Evolutionary conservation across 345 rosid species (phyloP).

Genomic region (Eucalyptus coolabah): DNA sequence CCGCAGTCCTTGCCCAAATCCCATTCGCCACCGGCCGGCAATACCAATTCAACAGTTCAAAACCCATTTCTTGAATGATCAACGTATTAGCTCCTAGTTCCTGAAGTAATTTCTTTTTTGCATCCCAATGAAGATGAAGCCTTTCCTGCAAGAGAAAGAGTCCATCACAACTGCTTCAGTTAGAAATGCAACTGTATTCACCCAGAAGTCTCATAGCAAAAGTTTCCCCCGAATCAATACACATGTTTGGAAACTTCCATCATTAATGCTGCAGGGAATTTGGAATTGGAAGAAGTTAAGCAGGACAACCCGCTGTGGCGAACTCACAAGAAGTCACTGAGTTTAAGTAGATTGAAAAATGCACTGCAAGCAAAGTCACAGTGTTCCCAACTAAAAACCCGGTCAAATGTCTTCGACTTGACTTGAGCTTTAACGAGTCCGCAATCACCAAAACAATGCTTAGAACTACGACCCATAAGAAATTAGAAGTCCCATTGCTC

Average conservation of each 20-base stretch:
- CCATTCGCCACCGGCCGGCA: slow-evolving; percentile 65
- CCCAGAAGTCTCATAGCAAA: neutral
- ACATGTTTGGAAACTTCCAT: neutral
- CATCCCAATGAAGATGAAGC: neutral
- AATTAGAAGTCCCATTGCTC: neutral
- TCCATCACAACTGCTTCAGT: neutral
- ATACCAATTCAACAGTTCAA: slow-evolving; percentile 60
- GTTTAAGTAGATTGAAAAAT: neutral
- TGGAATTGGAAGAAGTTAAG: neutral
- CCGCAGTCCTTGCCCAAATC: slow-evolving; percentile 41
- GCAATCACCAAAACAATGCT: neutral
- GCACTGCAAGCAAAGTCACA: neutral
- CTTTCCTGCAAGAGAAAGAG: neutral
- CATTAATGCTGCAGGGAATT: neutral
- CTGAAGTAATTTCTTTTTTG: neutral
- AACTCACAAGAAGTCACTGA: neutral
- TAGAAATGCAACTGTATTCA: neutral
- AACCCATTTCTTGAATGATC: slow-evolving; percentile 23
- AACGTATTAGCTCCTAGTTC: neutral
- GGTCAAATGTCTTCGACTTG: neutral
- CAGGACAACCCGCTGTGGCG: neutral
- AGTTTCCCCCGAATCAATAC: neutral
- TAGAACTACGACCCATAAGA: neutral
- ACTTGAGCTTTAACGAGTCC: neutral
- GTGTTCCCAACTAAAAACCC: neutral